Evolutionary conservation across 768 basidiomycete species (phyloP), one percentile per base, ranked within the genome.

Genomic region (Postia placenta): DNA sequence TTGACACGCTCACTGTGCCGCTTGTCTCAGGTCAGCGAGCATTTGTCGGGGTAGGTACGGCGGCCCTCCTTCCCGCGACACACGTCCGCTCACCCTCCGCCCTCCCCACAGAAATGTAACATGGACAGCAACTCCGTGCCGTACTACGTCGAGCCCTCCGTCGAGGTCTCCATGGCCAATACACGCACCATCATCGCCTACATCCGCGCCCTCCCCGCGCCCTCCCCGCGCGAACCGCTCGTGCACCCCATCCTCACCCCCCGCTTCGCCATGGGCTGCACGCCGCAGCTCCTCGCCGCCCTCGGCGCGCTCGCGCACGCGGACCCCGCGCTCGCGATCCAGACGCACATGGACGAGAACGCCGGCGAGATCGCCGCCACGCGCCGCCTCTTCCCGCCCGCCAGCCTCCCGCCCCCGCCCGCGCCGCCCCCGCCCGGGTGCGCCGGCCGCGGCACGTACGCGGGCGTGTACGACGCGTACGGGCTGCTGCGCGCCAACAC

Each of bases 321-420:
- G 2, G 78, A 88, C 57, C 75, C 81, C 3, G 54, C 67, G 1
- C 73, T 98, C 27, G 76, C 77, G 45, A 87, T 96, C 45, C 95
- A 98, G 67, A 97, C 95, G 2, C 95, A 97, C 64, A 82, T 97
- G 38, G 81, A 86, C 12, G 95, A 98, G 69, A 95, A 92, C 64
- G 67, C 61, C 1, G 61, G 72, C 19, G 95, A 98, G 65, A 72
- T 95, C 48, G 71, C 67, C 22, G 77, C 78, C 56, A 83, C 87
- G 1, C 73, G 76, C 46, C 56, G 69, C 42, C 72, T 89, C 17
- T 97, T 91, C 68, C 82, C 86, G 0, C 55, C 53, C 15, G 44
- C 36, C 23, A 33, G 43, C 3, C 57, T 58, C 20, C 59, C 59
- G 5, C 14, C 19, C 23, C 45, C 50, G 4, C 52, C 48, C 11